Conservation (phyloP, 371 early-diverging fungal genomes). For the Mucor saturninus region DNA sequence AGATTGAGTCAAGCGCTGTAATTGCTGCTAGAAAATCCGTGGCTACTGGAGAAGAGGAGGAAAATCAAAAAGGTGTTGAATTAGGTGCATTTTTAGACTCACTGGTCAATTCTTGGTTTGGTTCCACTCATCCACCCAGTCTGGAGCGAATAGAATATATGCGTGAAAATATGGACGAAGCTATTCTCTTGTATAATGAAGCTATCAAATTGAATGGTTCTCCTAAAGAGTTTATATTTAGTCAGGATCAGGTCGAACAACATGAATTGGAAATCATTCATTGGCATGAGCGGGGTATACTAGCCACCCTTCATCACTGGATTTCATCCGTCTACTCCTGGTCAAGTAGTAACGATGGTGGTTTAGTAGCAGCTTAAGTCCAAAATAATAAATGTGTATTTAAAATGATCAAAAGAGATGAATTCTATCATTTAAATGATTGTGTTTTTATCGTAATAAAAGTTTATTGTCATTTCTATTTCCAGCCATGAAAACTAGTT, state of each 20-base stretch:
- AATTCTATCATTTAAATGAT: no score
- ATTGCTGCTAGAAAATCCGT: slow-evolving; percentile 13
- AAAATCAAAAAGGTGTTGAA: slow-evolving; percentile 27
- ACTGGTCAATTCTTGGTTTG: slow-evolving; percentile 49
- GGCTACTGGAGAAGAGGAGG: slow-evolving; percentile 6
- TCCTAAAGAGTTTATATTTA: slow-evolving; percentile 26
- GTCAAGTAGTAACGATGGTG: background rate
- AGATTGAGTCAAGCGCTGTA: slow-evolving; percentile 2
- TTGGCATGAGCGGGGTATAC: background rate
- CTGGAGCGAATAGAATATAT: slow-evolving; percentile 52
- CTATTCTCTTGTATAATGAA: slow-evolving; percentile 39
- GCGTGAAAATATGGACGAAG: slow-evolving; percentile 48
- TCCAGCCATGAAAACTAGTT: background rate
- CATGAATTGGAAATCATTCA: background rate
- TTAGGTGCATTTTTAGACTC: slow-evolving; percentile 31
- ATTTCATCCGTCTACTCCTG: slow-evolving; percentile 5
- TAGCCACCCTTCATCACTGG: slow-evolving; percentile 1
- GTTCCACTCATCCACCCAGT: slow-evolving; percentile 53
- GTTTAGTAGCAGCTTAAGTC: no score
- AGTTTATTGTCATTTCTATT: background rate
- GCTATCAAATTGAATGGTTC: slow-evolving; percentile 43
- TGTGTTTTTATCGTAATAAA: no score
- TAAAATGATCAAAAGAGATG: no score
- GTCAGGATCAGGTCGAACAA: background rate
- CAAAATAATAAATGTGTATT: no score